Evolutionary conservation across 768 basidiomycete species (phyloP).

Genomic region (Boletus pseudo-olivaceus): DNA sequence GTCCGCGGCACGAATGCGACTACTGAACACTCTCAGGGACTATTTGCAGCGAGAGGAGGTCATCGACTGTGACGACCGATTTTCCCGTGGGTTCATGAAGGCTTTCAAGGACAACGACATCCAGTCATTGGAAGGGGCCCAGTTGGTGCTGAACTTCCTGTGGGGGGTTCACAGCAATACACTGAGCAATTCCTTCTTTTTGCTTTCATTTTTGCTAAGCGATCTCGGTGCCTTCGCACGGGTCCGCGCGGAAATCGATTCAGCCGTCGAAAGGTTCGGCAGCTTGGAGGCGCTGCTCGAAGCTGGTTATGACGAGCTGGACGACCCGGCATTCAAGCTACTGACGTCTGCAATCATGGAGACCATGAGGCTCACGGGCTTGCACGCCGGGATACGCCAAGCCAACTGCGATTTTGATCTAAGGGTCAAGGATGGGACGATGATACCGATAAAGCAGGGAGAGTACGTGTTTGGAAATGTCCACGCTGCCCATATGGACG

Average conservation of each 20-base stretch:
- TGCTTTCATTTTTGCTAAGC: conserved; percentile 34
- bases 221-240: conserved; percentile 42
- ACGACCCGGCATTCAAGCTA: conserved; percentile 16
- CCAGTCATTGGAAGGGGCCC: conserved; percentile 15
- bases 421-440: neutral
- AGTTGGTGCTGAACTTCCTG: conserved; percentile 19
- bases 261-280: conserved; percentile 10
- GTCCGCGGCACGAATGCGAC: conserved; percentile 9
- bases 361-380: conserved; percentile 19
- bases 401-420: conserved; percentile 19
- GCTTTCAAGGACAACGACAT: conserved; percentile 18
- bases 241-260: conserved; percentile 46
- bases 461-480: conserved; percentile 20
- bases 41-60: conserved; percentile 15
- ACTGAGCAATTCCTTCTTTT: conserved; percentile 18
- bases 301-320: conserved; percentile 11
- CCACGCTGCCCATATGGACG: conserved; percentile 19
- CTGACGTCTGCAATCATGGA: conserved; percentile 28
- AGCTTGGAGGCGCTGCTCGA: conserved; percentile 12
- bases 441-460: conserved; percentile 21
- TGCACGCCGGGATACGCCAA: conserved; percentile 17
- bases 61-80: neutral
- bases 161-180: conserved; percentile 23
- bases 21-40: conserved; percentile 3
- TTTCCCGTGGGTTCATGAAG: conserved; percentile 14